Base-by-base conservation (phyloP, 176 grass and related monocot species). In the Eragrostis curvula region DNA sequence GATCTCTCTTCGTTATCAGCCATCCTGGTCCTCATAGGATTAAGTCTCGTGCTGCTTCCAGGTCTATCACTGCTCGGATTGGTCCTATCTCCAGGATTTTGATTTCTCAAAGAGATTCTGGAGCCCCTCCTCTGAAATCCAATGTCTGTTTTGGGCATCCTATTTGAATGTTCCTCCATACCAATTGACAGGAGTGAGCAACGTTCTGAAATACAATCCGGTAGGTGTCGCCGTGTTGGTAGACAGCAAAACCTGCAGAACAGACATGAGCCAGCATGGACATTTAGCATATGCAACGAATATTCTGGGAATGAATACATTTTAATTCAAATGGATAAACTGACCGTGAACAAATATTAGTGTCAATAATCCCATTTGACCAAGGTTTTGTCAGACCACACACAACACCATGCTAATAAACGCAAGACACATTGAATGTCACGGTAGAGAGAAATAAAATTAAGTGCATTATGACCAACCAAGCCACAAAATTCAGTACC, bases 141-240 rank as follows among this genome's bases (percentile, higher is more conserved):
- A 65, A 80, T n/a, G 61, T 77, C 86, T 74, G 80, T 29, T 56
- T 32, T 72, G 3, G 88, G 50, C 78, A 65, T 84, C 58, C 84
- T 73, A 50, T 55, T 64, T 74, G 81, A 44, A 88, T 72, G 78
- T 48, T 84, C 76, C 30, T 91, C 92, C 88, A 94, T 94, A 47
- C 43, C 3, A 39, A 46, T 10, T 81, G 79, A 27, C 15, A 8
- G 32, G 16, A 56, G 15, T 24, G 48, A 69, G 29, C 58, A 53
- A 11, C 18, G 1, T 25, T 30, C 69, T 40, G 41, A 6, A 5
- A 39, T 30, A 77, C 63, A 15, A 62, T 32, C 63, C 23, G 21
- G 44, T 67, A 51, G 65, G 4, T 11, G 41, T 73, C 57, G 73
- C 32, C 32, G 32, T 36, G 32, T 36, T 36, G 32, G 23, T 40